Evolutionary conservation across 2,329 filamentous ascomycete genomes (phyloP).

Genomic region (Pseudogymnoascus sp.): DNA sequence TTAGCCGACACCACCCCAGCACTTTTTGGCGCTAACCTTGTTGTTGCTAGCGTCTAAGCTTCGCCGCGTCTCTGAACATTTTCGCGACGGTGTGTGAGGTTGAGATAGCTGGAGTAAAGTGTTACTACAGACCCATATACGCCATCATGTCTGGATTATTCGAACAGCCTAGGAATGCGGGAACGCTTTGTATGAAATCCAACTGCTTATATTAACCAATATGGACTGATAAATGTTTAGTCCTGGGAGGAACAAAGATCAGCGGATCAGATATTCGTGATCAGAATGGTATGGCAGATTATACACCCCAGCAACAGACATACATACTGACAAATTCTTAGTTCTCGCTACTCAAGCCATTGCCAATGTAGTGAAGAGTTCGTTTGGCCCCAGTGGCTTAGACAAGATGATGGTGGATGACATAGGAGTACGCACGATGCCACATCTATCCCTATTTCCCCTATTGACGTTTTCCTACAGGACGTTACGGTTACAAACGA

Average conservation of each 20-base stretch:
- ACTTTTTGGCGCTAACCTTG: background rate
- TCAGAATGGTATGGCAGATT: constrained; percentile 67
- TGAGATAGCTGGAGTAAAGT: constrained; percentile 13
- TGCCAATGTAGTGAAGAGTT: constrained; percentile 97
- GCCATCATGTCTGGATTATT: constrained; percentile 83
- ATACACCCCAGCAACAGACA: constrained; percentile 12
- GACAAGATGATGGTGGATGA: constrained; percentile 99
- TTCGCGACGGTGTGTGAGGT: constrained; percentile 13
- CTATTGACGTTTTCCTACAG: constrained; percentile 37
- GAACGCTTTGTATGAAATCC: constrained; percentile 69
- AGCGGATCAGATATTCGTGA: constrained; percentile 94
- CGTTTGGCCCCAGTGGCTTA: constrained; percentile 91
- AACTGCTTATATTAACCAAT: constrained; percentile 13
- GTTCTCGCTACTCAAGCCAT: constrained; percentile 95
- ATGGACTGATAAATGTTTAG: constrained; percentile 39
- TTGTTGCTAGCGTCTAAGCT: constrained; percentile 13
- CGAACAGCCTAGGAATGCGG: constrained; percentile 83
- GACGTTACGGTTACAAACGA: constrained; percentile 99
- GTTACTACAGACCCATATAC: constrained; percentile 17
- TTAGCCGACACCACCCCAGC: constrained; percentile 2
- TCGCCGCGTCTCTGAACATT: constrained; percentile 17
- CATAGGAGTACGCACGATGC: constrained; percentile 64
- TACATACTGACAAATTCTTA: constrained; percentile 32
- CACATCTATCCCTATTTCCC: constrained; percentile 6
- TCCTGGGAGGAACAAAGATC: constrained; percentile 96